Conservation (phyloP, 2,329 filamentous ascomycete genomes). For the Pseudogymnoascus sp. region DNA sequence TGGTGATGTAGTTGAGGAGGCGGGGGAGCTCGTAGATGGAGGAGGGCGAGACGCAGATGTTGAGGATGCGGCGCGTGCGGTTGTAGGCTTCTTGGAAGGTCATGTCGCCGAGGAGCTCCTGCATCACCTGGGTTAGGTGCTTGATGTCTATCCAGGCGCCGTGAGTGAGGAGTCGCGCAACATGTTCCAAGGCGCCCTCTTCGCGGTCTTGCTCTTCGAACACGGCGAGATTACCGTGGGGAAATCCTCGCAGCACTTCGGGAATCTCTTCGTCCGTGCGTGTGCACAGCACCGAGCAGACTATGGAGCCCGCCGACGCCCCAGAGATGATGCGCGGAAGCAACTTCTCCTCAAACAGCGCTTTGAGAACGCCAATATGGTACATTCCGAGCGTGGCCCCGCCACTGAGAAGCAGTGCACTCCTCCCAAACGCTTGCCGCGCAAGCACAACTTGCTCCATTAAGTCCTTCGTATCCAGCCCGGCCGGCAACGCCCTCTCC, state of each 20-base stretch:
- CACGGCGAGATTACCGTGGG: constrained; percentile 54
- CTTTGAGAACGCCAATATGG: constrained; percentile 61
- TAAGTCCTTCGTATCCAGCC: constrained; percentile 45
- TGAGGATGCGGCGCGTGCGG: constrained; percentile 82
- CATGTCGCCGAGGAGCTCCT: constrained; percentile 70
- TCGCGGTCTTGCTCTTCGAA: constrained; percentile 51
- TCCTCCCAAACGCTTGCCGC: constrained; percentile 57
- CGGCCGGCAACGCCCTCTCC: constrained; percentile 34
- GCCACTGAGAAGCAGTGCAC: constrained; percentile 58
- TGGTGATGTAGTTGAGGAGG: constrained; percentile 85
- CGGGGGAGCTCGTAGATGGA: constrained; percentile 80
- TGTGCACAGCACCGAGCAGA: constrained; percentile 56
- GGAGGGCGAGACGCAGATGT: constrained; percentile 86
- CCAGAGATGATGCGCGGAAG: constrained; percentile 62
- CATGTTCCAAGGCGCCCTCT: constrained; percentile 59
- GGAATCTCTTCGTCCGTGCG: constrained; percentile 57
- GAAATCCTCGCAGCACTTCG: constrained; percentile 48
- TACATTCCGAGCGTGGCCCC: constrained; percentile 67
- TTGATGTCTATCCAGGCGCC: constrained; percentile 80
- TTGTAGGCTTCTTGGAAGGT: constrained; percentile 97
- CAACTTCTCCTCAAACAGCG: constrained; percentile 53
- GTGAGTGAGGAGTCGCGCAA: constrained; percentile 68
- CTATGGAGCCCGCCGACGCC: constrained; percentile 62
- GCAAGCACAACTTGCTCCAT: constrained; percentile 52
- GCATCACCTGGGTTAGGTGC: constrained; percentile 75